Conservation (phyloP, 2,329 filamentous ascomycete genomes). For the Alternaria novae-zelandiae region DNA sequence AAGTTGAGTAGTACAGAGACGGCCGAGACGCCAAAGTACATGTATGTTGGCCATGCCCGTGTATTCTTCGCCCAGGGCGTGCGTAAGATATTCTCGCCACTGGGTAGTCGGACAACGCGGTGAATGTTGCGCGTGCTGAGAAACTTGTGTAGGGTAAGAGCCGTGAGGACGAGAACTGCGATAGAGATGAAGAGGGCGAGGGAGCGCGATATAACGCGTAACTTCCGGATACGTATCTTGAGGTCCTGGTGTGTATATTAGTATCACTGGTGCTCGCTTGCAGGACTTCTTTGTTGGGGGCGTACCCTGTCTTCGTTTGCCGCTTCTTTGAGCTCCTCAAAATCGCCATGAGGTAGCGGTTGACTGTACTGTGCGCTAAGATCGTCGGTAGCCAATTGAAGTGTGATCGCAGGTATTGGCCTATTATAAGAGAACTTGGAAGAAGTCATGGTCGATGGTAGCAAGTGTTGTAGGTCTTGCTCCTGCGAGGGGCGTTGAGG, state of each 20-base stretch:
- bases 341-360: slow-evolving; percentile 16
- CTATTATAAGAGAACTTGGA: background rate
- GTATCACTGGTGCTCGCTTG: background rate
- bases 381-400: slow-evolving; percentile 11
- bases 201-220: slow-evolving; percentile 46
- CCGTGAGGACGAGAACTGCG: slow-evolving; percentile 44
- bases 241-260: slow-evolving; percentile 32
- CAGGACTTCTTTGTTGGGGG: background rate
- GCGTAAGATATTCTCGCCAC: slow-evolving; percentile 33
- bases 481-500: background rate
- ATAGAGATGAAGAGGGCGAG: slow-evolving; percentile 44
- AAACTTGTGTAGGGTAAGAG: slow-evolving; percentile 49
- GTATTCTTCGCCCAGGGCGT: slow-evolving; percentile 49
- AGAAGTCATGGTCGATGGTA: background rate
- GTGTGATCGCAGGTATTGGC: slow-evolving; percentile 21
- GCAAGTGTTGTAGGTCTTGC: slow-evolving; percentile 1
- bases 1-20: slow-evolving; percentile 45
- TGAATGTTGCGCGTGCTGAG: slow-evolving; percentile 41
- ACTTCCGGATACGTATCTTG: slow-evolving; percentile 48
- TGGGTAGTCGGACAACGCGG: slow-evolving; percentile 20
- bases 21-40: slow-evolving; percentile 46
- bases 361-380: background rate
- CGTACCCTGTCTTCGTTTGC: slow-evolving; percentile 29
- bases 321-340: slow-evolving; percentile 24
- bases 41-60: slow-evolving; percentile 50